Evolutionary conservation across 2,329 filamentous ascomycete genomes (phyloP).

Genomic region (Aspergillus sp.): DNA sequence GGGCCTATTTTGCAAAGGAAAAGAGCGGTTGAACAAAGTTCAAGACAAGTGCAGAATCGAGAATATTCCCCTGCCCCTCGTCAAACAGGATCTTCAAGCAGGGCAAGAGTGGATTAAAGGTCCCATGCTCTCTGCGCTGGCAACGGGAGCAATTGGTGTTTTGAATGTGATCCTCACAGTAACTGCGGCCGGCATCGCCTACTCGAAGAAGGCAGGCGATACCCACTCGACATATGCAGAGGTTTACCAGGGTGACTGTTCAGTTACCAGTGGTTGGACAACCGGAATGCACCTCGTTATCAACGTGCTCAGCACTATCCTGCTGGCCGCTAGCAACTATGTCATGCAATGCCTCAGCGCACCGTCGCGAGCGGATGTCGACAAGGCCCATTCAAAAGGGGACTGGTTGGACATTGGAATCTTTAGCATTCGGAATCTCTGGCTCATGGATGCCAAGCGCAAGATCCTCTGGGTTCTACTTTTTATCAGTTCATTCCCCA

Average conservation of each 20-base stretch:
- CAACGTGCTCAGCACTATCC: constrained; percentile 47
- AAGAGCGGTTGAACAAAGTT: too few species aligned
- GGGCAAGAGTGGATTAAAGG: constrained; percentile 1
- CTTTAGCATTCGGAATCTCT: constrained; percentile 29
- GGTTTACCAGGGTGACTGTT: background rate
- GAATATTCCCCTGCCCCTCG: background rate
- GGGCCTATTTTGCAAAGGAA: too few species aligned
- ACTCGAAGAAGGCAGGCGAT: background rate
- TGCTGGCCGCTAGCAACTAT: constrained; percentile 52
- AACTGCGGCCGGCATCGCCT: background rate
- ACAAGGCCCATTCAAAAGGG: constrained; percentile 45
- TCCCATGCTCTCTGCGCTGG: background rate
- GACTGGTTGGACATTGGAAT: constrained; percentile 45
- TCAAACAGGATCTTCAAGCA: background rate
- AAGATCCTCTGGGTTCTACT: background rate
- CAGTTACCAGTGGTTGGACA: constrained; percentile 5
- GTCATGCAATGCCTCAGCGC: constrained; percentile 53
- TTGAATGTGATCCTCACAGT: background rate
- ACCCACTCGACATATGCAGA: too few species aligned
- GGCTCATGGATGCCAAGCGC: constrained; percentile 4
- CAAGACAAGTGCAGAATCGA: too few species aligned
- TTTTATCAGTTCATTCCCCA: constrained; percentile 9
- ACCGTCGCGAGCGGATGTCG: constrained; percentile 51
- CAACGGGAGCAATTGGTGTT: background rate
- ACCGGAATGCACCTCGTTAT: constrained; percentile 46